Base-by-base conservation (phyloP, 2,329 filamentous ascomycete species). In the Fusarium sulawesiense region DNA sequence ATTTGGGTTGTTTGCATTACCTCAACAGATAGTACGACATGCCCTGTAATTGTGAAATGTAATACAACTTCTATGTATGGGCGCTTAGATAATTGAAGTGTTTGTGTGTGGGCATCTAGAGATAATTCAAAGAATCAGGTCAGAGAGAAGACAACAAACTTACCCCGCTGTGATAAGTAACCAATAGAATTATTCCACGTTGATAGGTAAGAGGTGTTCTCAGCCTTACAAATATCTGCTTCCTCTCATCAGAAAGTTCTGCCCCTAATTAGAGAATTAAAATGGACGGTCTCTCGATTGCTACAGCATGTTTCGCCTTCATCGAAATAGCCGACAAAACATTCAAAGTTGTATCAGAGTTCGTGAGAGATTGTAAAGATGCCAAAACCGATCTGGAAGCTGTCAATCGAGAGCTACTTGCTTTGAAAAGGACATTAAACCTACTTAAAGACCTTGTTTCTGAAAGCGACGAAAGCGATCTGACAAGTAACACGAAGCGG, bases 251-350 rank as follows among this genome's bases (percentile, higher is more conserved):
- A 30, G 16, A 6, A 30, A 12, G n/a, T 12, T 7, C 6, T 30
- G 18, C 27, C 7, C 8, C 20, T 3, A 8, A 8, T 14, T 7
- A 7, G 27, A 12, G 16, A 14, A 13, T 3, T 8, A 42, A 3
- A 5, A 60, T 66, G 63, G 61, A 48, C 21, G 46, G 46, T 5
- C 12, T 62, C 4, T 62, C 59, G 9, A 34, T 66, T 13, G 63
- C 47, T 6, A 56, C 63, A 7, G 42, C 54, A 1, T 66, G 61
- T 10, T 46, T 66, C 3, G 63, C 54, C 11, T 32, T 66, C n/a
- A 47, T 46, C 4, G 61, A 66, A 41, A 45, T 18, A 11, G 54
- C 61, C 0, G 61, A 66, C 27, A 48, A 46, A 25, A 42, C 56
- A 1, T 50, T 34, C 3, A 29, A 23, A 0, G n/a, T 42, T 6